Evolutionary conservation across 2,329 filamentous ascomycete species (phyloP), one percentile per base, ranked within the genome.

Genomic region (Seiridium unicorne): DNA sequence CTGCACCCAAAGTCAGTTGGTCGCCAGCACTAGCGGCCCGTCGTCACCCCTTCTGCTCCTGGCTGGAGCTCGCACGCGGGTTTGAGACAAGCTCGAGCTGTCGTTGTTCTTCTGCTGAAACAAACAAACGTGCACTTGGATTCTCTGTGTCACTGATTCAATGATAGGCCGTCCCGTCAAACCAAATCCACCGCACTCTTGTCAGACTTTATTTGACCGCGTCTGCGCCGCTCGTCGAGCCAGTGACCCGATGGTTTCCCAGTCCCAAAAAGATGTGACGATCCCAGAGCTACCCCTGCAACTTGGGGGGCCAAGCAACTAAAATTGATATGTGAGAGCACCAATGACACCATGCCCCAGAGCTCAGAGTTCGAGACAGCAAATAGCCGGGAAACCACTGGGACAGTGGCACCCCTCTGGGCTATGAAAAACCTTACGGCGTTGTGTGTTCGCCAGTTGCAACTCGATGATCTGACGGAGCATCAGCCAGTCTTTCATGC

Each of bases 21-120:
- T 55, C 36, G 26, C 51, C 13, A 55, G 26, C 51, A 55, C 51
- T 55, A 55, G 51, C 51, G 51, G 51, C 36, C 51, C 51, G 51
- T 55, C 51, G 35, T 55, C 35, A 44, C 38, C 51, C 51, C 51
- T 26, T 26, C 18, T 26, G 18, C 18, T 26, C 51, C 26, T 42
- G 26, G 51, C 51, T 44, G 38, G 38, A 55, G 51, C 51, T 55
- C 38, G 8, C 51, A 55, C 51, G 51, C 35, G 49, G 51, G 51
- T 32, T n/a, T 38, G 51, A 55, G 51, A 55, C 51, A 55, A 38
- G 18, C 34, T 32, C 38, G 18, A 18, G 38, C n/a, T 38, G 11
- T 31, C n/a, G 18, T 18, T 44, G 51, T 38, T 11, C 38, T 55
- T 32, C 31, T 11, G 13, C 51, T 55, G 51, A 55, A 55, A 55